Base-by-base conservation (phyloP, 2,329 filamentous ascomycete genomes). In the Stemphylium beticola region DNA sequence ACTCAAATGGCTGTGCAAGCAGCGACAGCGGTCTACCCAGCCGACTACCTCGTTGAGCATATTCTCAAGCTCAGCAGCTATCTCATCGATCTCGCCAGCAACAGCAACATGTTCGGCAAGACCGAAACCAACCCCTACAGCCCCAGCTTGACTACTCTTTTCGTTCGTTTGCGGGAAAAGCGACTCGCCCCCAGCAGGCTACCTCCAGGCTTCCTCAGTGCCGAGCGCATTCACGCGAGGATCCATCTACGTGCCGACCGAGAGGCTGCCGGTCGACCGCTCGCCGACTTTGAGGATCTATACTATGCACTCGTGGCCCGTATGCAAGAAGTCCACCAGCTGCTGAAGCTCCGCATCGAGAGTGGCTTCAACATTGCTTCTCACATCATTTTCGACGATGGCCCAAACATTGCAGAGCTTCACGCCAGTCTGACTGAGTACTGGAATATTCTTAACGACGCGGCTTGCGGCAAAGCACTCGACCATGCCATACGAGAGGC, bases 181-280 rank as follows among this genome's bases (percentile, higher is more conserved):
- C 51, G 62, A 7, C 45, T 59, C 29, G 40, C 38, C 7, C 68
- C 65, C 4, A 64, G 56, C 34, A 51, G 54, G 4, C 54, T 65
- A 3, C 57, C 59, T 11, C 15, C 51, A 8, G 49, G 58, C 36
- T 54, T 60, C 47, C 61, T 58, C 48, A 53, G 55, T 15, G 34
- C 14, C 3, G 15, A 43, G 9, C 58, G 55, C 32, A 41, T 57
- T 43, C 44, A 39, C n/a, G 22, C 29, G 5, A 58, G 52, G 29
- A 42, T 57, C 46, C 52, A 54, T n/a, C 24, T 91, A 14, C 43
- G 49, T n/a, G 18, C 20, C 24, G 24, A 45, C 10, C 18, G 49
- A 41, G 37, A 47, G 18, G 29, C 29, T n/a, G 1, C 91, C 86
- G 87, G 59, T 0, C 72, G 72, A 14, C 62, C 66, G 0, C 64